Evolutionary conservation across 1,284 basidiomycete species (phyloP).

Genomic region (Kalmanozyma brasiliensis): DNA sequence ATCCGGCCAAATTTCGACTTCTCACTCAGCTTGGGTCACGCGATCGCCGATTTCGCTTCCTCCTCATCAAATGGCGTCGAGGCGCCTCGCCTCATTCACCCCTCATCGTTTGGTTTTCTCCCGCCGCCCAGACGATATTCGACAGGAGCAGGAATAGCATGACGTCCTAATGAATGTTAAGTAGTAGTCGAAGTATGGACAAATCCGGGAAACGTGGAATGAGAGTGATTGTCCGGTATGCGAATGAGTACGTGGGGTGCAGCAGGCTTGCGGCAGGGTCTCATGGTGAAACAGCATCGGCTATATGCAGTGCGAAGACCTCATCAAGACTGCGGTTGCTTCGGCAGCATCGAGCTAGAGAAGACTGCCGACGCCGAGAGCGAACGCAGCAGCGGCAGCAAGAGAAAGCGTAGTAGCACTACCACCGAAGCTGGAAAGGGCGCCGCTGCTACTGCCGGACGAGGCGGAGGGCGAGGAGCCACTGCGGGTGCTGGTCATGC

Average conservation of each 20-base stretch:
- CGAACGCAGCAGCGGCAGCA: conserved; percentile 13
- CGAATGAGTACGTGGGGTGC: too few relatives aligned
- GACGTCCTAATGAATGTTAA: too few relatives aligned
- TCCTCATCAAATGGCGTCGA: background rate
- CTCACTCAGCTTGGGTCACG: background rate
- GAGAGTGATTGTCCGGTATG: too few relatives aligned
- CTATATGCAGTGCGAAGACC: too few relatives aligned
- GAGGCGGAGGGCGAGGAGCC: conserved; percentile 10
- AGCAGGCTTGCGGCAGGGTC: too few relatives aligned
- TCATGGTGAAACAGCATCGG: too few relatives aligned
- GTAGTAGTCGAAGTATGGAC: too few relatives aligned
- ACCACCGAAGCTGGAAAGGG: conserved; percentile 8
- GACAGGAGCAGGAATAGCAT: too few relatives aligned
- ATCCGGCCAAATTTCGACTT: conserved; percentile 20
- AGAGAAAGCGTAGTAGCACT: conserved; percentile 10
- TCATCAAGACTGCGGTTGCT: conserved; percentile 6
- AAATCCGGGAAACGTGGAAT: too few relatives aligned
- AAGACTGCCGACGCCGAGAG: conserved; percentile 6
- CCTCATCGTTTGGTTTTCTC: background rate
- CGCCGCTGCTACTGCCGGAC: conserved; percentile 9
- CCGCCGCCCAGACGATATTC: too few relatives aligned
- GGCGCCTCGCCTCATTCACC: too few relatives aligned
- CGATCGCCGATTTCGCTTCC: conserved; percentile 4
- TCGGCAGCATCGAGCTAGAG: background rate
- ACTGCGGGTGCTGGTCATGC: conserved; percentile 18